Conservation (phyloP, 208 protist genomes). For the Trypanosoma cruzi region DNA sequence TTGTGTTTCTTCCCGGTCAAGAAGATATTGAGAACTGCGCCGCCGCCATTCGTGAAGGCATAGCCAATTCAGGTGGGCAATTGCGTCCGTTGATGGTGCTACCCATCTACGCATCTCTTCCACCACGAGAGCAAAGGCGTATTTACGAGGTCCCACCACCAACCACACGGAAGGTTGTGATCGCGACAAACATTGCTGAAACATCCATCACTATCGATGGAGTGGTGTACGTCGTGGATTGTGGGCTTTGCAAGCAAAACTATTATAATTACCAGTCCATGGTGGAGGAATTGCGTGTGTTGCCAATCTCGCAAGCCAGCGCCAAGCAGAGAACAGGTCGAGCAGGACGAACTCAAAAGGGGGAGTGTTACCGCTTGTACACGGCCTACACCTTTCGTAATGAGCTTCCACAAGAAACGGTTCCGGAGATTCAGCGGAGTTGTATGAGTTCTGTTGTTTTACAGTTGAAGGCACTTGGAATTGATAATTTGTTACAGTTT, state of each 20-base stretch:
- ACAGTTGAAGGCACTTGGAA: conserved; percentile 97
- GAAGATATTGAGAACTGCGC: conserved; percentile 97
- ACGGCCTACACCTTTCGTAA: conserved; percentile 95
- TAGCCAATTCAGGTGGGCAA: conserved; percentile 48
- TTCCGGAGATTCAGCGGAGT: conserved; percentile 97
- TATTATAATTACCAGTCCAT: conserved; percentile 96
- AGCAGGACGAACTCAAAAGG: conserved; percentile 94
- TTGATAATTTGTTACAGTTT: conserved; percentile 97
- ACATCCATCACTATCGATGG: conserved; percentile 99
- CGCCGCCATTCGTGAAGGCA: conserved; percentile 58
- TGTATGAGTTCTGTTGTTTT: conserved; percentile 97
- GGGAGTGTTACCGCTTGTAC: conserved; percentile 97
- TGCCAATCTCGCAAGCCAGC: conserved; percentile 96
- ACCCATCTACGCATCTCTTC: conserved; percentile 98
- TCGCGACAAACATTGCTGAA: conserved; percentile 99
- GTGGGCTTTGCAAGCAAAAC: conserved; percentile 98
- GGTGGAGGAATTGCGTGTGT: conserved; percentile 96
- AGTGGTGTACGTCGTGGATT: conserved; percentile 98
- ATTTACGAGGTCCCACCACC: conserved; percentile 97
- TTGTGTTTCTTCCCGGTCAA: conserved; percentile 99
- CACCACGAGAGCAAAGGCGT: conserved; percentile 97
- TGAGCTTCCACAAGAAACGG: conserved; percentile 92
- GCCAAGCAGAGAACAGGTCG: conserved; percentile 96
- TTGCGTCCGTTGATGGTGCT: conserved; percentile 94
- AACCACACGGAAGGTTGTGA: conserved; percentile 95